Conservation (phyloP, 2,329 filamentous ascomycete species). For the Cadophora gregata region DNA sequence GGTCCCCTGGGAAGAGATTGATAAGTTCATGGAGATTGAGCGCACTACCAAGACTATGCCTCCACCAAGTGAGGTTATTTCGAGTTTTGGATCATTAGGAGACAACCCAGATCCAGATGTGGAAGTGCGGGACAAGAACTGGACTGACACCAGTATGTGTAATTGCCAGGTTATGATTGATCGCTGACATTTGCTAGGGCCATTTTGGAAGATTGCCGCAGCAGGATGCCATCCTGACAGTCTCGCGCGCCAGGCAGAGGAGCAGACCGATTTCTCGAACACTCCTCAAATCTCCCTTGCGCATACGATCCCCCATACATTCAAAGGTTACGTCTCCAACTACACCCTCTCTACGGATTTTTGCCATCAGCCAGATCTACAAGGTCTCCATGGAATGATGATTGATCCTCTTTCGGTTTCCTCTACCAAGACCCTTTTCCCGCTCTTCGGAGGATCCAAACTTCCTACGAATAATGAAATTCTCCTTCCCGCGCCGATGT, state of each 20-base stretch:
- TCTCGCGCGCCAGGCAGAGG: slow-evolving; percentile 56
- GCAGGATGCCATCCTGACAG: slow-evolving; percentile 69
- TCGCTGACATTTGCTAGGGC: slow-evolving; percentile 51
- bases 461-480: slow-evolving; percentile 68
- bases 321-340: slow-evolving; percentile 50
- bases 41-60: slow-evolving; percentile 52
- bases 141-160: slow-evolving; percentile 38
- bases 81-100: slow-evolving; percentile 54
- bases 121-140: slow-evolving; percentile 28
- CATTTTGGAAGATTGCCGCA: slow-evolving; percentile 63
- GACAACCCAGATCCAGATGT: slow-evolving; percentile 45
- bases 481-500: slow-evolving; percentile 68
- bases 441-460: slow-evolving; percentile 67
- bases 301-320: slow-evolving; percentile 48
- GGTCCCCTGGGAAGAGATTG: slow-evolving; percentile 61
- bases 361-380: slow-evolving; percentile 59
- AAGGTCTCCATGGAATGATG: slow-evolving; percentile 61
- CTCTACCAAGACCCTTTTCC: slow-evolving; percentile 60
- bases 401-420: slow-evolving; percentile 57
- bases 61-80: slow-evolving; percentile 60
- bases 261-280: slow-evolving; percentile 52
- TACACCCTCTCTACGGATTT: slow-evolving; percentile 52
- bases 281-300: slow-evolving; percentile 56
- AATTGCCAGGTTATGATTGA: slow-evolving; percentile 33
- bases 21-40: slow-evolving; percentile 56